A percentile compares a stretch with the other conserved stretches of the same genome.
These are phyloP conservation scores for Ophiostoma sp. DNA, from an alignment of 2,329 filamentous ascomycete genomes.

Conservation along the genomic window DNA sequence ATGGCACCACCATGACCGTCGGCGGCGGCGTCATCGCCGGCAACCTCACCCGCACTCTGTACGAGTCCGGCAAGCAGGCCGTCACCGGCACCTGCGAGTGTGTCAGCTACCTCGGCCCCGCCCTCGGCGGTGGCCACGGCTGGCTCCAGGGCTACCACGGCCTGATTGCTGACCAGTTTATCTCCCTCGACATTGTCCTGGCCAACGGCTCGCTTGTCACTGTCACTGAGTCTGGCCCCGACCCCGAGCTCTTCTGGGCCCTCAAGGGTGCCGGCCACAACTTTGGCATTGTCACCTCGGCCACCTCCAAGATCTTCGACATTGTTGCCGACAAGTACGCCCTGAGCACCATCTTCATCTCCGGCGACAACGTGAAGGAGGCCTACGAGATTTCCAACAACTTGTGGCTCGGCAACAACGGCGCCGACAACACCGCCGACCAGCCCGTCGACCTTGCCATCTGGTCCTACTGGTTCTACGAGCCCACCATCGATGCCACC, in stretches of 20 bases:
- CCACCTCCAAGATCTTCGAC: constrained; percentile 47
- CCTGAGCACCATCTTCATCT: constrained; percentile 39
- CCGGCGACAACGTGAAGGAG: constrained; percentile 41
- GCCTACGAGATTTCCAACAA: constrained; percentile 42
- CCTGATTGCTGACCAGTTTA: constrained; percentile 48
- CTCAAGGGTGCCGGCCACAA: constrained; percentile 54
- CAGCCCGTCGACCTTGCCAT: constrained; percentile 43
- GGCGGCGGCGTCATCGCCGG: constrained; percentile 50
- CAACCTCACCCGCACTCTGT: constrained; percentile 49
- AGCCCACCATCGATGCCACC: constrained; percentile 38
- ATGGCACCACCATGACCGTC: constrained; percentile 41
- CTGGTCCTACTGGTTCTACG: constrained; percentile 45
- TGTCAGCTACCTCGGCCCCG: constrained; percentile 38
- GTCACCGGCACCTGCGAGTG: constrained; percentile 54
- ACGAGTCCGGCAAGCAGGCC: constrained; percentile 48
- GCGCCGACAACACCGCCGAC: constrained; percentile 24
- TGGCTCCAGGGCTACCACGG: constrained; percentile 50
- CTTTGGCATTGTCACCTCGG: constrained; percentile 44
- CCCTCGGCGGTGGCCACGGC: constrained; percentile 54
- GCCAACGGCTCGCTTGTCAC: constrained; percentile 41
- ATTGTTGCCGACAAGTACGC: constrained; percentile 35
- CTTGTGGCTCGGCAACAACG: constrained; percentile 36
- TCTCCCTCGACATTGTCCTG: constrained; percentile 47
- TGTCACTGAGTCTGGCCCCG: constrained; percentile 30
- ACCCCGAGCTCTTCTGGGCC: constrained; percentile 51